These are phyloP conservation scores for Alloteropsis semialata DNA, from an alignment of 176 grass and related monocot genomes.

Conservation along the genomic window DNA sequence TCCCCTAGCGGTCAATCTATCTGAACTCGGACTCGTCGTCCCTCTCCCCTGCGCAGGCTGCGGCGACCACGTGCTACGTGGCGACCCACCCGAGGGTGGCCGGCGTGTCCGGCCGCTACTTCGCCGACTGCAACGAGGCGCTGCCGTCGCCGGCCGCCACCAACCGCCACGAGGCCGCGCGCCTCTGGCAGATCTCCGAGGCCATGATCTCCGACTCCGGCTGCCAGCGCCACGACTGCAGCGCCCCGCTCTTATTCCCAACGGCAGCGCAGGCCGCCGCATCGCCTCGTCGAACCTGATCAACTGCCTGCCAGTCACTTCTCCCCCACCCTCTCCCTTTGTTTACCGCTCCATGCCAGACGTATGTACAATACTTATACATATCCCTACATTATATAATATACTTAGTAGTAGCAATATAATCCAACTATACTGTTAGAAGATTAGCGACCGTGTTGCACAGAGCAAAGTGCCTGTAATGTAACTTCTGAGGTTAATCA, in stretches of 20 bases:
- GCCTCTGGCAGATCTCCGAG: conserved; percentile 68
- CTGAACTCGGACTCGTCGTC: not conserved
- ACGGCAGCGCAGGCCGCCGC: too few species aligned
- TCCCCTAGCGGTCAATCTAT: not conserved
- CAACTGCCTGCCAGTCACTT: too few species aligned
- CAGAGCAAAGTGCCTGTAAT: not conserved
- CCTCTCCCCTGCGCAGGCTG: conserved; percentile 46
- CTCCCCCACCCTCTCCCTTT: too few species aligned
- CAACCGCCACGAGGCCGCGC: conserved; percentile 47
- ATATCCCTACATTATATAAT: not conserved
- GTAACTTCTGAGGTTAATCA: not conserved
- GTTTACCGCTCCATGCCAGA: not conserved
- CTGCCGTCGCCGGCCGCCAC: conserved; percentile 64
- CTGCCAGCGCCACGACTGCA: not conserved
- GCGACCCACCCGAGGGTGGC: conserved; percentile 70
- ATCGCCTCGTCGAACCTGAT: too few species aligned
- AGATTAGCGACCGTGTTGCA: too few species aligned
- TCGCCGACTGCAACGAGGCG: conserved; percentile 95
- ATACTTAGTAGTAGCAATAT: not conserved
- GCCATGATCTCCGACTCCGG: conserved; percentile 17
- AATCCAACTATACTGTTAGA: not conserved
- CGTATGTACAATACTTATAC: conserved; percentile 16
- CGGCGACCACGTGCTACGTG: conserved; percentile 94
- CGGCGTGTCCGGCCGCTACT: conserved; percentile 80
- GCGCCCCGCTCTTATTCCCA: not conserved